Conservation (phyloP, 116 monocot genomes). For the Dioscorea cayenensis region DNA sequence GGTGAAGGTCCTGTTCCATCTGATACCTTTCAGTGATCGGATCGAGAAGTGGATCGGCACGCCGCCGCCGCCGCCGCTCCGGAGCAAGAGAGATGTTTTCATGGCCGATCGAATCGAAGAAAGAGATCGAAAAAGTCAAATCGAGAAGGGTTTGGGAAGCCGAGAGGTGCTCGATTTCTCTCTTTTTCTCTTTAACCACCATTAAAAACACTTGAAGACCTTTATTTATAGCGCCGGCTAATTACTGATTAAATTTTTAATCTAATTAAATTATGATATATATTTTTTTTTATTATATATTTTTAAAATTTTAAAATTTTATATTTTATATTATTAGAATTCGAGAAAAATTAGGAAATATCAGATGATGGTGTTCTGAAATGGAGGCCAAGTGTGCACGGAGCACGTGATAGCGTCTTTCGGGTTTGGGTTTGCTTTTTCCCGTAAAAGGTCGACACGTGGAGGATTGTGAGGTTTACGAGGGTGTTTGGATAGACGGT, state of each 20-base stretch:
- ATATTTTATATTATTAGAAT: neutral
- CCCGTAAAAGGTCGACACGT: neutral
- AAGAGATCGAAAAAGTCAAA: neutral
- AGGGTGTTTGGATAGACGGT: neutral
- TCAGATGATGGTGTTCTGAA: neutral
- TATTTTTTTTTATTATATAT: no score
- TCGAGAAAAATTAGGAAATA: neutral
- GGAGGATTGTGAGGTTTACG: neutral
- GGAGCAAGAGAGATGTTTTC: conserved; percentile 15
- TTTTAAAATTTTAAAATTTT: no score
- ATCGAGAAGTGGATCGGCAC: neutral
- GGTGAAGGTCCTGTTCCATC: neutral
- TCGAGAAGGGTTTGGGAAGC: neutral
- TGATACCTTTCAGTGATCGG: neutral
- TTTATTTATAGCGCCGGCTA: no score
- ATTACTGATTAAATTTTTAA: no score
- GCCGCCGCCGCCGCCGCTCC: conserved; percentile 14
- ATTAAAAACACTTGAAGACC: no score
- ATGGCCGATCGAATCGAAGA: neutral
- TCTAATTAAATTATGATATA: no score
- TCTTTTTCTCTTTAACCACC: no score
- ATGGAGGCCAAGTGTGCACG: neutral
- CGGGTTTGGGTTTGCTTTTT: neutral
- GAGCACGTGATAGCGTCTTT: neutral
- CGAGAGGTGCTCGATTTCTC: neutral